A percentile compares a stretch with the other conserved stretches of the same genome.
Evolutionary conservation across 148 eudicot genomes (phyloP).

Genomic region (Rhododendron griersonianum): DNA sequence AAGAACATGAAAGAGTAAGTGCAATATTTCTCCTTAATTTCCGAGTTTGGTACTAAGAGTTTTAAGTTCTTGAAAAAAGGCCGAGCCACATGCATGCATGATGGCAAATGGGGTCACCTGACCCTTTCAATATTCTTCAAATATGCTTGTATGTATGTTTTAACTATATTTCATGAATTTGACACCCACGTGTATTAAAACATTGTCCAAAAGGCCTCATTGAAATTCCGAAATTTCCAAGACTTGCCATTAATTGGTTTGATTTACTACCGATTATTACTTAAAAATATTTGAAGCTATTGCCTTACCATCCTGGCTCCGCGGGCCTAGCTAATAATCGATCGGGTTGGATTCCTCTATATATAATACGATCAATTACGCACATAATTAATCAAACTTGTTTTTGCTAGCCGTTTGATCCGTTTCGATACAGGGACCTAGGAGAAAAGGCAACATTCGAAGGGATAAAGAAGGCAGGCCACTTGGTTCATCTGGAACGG

Average conservation of each 20-base stretch:
- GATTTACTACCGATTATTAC: neutral
- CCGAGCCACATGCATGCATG: neutral
- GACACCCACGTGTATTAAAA: no score
- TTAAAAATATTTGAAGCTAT: neutral
- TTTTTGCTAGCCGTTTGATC: neutral
- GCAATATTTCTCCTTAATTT: neutral
- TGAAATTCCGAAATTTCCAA: neutral
- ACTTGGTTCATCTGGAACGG: constrained; percentile 6
- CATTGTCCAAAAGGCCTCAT: neutral
- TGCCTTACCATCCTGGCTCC: neutral
- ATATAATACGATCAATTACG: neutral
- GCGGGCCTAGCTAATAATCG: neutral
- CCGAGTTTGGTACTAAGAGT: neutral
- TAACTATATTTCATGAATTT: no score
- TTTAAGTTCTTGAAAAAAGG: no score
- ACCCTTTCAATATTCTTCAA: neutral
- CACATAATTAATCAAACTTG: neutral
- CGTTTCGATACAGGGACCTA: neutral
- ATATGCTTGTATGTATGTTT: neutral
- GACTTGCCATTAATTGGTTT: neutral
- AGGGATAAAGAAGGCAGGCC: constrained; percentile 1
- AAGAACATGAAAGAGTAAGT: constrained; percentile 82
- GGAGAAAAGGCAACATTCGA: neutral
- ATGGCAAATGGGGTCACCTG: neutral
- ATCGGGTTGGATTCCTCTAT: neutral